phyloP scores from a whole-genome alignment of 768 basidiomycete species.

The Sporobolomyces pararoseus region DNA sequence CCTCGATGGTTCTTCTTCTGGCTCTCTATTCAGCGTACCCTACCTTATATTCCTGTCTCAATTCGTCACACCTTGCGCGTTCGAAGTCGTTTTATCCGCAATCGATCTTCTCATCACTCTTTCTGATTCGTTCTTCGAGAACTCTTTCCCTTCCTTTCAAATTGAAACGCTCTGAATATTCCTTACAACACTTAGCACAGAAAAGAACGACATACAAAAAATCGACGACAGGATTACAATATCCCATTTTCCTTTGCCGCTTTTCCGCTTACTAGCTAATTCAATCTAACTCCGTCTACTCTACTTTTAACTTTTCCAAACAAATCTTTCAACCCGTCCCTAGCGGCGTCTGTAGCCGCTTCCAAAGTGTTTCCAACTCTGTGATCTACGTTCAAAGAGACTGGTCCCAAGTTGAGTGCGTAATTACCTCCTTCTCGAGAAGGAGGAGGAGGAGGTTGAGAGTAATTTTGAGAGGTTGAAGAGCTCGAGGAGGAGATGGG shows the following conservation, averaged over 20 bases:
- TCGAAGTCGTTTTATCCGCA: too few species aligned
- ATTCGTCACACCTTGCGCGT: too few species aligned
- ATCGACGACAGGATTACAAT: neutral
- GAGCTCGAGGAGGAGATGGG: neutral
- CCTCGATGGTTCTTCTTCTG: too few species aligned
- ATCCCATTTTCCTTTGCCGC: neutral
- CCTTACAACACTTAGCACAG: too few species aligned
- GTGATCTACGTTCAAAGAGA: conserved; percentile 45
- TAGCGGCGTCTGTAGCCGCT: conserved; percentile 67
- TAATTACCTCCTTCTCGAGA: neutral
- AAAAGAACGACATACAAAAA: too few species aligned
- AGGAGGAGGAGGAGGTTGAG: neutral
- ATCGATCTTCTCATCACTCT: too few species aligned
- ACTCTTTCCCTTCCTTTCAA: too few species aligned
- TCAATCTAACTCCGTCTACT: conserved; percentile 50
- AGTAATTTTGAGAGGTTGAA: neutral
- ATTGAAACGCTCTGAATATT: too few species aligned
- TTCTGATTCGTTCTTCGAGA: too few species aligned
- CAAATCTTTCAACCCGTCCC: conserved; percentile 80
- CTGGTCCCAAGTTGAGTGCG: conserved; percentile 31
- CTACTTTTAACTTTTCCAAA: conserved; percentile 85
- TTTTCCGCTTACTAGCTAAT: neutral
- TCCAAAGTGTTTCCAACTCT: conserved; percentile 39
- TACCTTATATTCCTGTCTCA: too few species aligned
- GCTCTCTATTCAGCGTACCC: too few species aligned